These are phyloP conservation scores for Solanum pimpinellifolium DNA, from an alignment of 257 asterid species.

Conservation along the genomic window DNA sequence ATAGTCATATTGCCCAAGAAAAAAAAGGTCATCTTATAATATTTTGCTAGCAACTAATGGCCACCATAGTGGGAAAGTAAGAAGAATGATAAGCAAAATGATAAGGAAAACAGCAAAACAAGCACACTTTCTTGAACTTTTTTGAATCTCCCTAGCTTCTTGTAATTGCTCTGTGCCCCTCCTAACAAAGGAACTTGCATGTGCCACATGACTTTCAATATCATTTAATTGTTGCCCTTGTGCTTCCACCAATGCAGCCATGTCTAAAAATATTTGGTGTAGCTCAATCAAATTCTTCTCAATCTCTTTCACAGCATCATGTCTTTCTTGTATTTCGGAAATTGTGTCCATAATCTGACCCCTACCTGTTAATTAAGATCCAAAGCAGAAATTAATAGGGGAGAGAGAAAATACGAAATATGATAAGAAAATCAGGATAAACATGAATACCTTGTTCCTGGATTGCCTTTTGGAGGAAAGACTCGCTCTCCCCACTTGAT, in stretches of 20 bases:
- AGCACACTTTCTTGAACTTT: conserved; percentile 21
- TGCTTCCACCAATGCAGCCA: conserved; percentile 38
- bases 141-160: conserved; percentile 26
- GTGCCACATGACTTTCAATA: conserved; percentile 32
- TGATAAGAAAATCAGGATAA: not conserved
- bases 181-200: conserved; percentile 30
- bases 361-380: not conserved
- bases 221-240: conserved; percentile 35
- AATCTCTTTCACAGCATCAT: conserved; percentile 33
- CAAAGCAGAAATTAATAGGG: not conserved
- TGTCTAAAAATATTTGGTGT: conserved; percentile 30
- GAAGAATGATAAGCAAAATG: conserved; percentile 7
- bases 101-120: conserved; percentile 20
- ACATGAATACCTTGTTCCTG: conserved; percentile 18
- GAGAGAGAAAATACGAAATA: not conserved
- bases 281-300: conserved; percentile 32
- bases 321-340: conserved; percentile 34
- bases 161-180: conserved; percentile 26
- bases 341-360: conserved; percentile 36
- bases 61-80: conserved; percentile 30
- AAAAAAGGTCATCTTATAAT: not conserved
- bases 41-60: not conserved
- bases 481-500: conserved; percentile 37
- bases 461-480: conserved; percentile 33
- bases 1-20: not conserved